Conservation (phyloP, 352 stramenopile species). For the Pythium vanterpoolii region DNA sequence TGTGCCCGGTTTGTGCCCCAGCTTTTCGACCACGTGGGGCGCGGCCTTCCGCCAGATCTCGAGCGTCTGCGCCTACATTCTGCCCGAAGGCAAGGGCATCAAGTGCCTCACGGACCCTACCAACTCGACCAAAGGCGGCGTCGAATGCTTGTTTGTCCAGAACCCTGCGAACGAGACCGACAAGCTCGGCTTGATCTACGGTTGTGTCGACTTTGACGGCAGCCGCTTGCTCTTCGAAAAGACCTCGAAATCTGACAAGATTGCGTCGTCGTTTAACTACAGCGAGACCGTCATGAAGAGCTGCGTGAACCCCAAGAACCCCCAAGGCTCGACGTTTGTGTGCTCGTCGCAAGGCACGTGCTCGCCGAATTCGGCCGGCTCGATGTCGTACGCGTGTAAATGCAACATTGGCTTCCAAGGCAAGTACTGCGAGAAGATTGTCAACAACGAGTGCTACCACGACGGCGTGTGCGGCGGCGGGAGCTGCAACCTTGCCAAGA, state of each 20-base stretch:
- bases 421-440: slow-evolving; percentile 74
- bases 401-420: slow-evolving; percentile 80
- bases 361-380: slow-evolving; percentile 30
- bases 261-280: slow-evolving; percentile 62
- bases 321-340: slow-evolving; percentile 49
- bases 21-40: slow-evolving; percentile 69
- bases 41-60: slow-evolving; percentile 60
- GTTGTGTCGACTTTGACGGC: slow-evolving; percentile 76
- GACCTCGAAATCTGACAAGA: slow-evolving; percentile 42
- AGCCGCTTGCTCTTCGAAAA: slow-evolving; percentile 53
- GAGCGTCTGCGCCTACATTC: slow-evolving; percentile 61
- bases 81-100: slow-evolving; percentile 48
- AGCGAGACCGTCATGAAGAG: slow-evolving; percentile 43
- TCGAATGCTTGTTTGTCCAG: slow-evolving; percentile 29
- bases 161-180: slow-evolving; percentile 22
- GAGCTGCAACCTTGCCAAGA: slow-evolving; percentile 53
- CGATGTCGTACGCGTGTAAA: slow-evolving; percentile 57
- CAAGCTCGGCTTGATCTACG: slow-evolving; percentile 57
- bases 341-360: slow-evolving; percentile 78
- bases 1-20: slow-evolving; percentile 57
- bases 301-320: slow-evolving; percentile 57
- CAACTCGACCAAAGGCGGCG: slow-evolving; percentile 30
- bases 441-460: slow-evolving; percentile 65
- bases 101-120: slow-evolving; percentile 25
- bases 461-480: slow-evolving; percentile 63